Percentiles rank a stretch among this genome's conserved stretches.
Evolutionary conservation across 2,329 filamentous ascomycete genomes (phyloP).

Genomic region (Pyrenophora teres): DNA sequence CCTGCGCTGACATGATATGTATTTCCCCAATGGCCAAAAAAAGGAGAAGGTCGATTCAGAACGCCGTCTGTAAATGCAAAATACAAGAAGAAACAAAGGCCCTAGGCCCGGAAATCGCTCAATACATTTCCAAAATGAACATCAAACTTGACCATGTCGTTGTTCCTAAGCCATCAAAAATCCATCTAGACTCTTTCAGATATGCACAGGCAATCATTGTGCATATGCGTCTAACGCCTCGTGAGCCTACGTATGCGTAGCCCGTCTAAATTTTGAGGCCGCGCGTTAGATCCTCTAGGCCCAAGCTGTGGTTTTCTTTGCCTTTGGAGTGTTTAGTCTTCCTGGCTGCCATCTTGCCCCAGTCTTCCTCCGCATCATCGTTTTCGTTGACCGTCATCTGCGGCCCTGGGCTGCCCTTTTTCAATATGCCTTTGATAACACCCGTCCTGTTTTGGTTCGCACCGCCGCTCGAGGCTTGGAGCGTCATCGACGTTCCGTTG

Average conservation of each 20-base stretch:
- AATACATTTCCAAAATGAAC: constrained; percentile 6
- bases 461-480: constrained; percentile 38
- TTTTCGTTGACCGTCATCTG: constrained; percentile 26
- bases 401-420: constrained; percentile 26
- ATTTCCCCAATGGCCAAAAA: not conserved
- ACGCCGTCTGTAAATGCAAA: constrained; percentile 10
- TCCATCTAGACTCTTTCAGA: not conserved
- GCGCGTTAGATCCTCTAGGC: constrained; percentile 32
- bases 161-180: constrained; percentile 1
- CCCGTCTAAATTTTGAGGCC: constrained; percentile 30
- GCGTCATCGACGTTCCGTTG: constrained; percentile 39
- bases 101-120: constrained; percentile 15
- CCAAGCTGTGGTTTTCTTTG: constrained; percentile 23
- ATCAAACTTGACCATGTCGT: not conserved
- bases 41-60: not conserved
- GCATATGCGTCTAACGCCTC: constrained; percentile 3
- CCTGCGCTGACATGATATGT: too few species aligned
- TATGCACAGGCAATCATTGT: too few species aligned
- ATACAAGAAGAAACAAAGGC: not conserved
- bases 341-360: constrained; percentile 38
- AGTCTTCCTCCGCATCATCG: constrained; percentile 43
- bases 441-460: constrained; percentile 20
- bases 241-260: constrained; percentile 7
- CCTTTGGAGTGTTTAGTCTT: constrained; percentile 35
- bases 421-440: constrained; percentile 42